phyloP scores from a whole-genome alignment of 306 rosid species.

The Pachyrhizus erosus region DNA sequence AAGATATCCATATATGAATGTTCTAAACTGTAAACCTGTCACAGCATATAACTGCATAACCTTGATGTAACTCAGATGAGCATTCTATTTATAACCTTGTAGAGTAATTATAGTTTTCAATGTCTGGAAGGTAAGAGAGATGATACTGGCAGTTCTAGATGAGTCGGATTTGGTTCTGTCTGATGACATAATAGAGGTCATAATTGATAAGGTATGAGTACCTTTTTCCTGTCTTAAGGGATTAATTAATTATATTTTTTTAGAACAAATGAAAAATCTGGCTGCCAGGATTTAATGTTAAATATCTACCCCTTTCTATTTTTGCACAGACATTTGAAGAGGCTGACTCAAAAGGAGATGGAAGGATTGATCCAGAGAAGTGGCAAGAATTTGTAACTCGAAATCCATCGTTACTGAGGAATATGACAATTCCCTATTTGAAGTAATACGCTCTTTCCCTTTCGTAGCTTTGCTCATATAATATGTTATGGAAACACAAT shows the following conservation, averaged over 20 bases:
- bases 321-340: conserved; percentile 57
- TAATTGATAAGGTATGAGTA: conserved; percentile 55
- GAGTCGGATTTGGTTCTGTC: conserved; percentile 64
- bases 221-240: not conserved
- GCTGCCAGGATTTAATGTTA: not conserved
- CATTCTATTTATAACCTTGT: not conserved
- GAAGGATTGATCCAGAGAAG: conserved; percentile 57
- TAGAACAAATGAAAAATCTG: not conserved
- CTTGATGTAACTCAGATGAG: not conserved
- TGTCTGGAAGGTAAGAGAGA: conserved; percentile 61
- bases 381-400: conserved; percentile 49
- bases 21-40: too few relatives aligned
- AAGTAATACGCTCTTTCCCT: conserved; percentile 46
- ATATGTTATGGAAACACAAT: not conserved
- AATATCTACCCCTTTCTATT: not conserved
- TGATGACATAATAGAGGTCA: conserved; percentile 54
- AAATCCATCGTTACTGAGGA: conserved; percentile 65
- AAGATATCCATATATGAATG: too few relatives aligned
- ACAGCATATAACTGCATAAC: too few relatives aligned
- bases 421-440: conserved; percentile 71
- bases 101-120: not conserved
- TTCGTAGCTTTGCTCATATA: not conserved
- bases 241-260: conserved; percentile 14
- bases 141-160: conserved; percentile 57
- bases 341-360: conserved; percentile 67